phyloP scores from a whole-genome alignment of 1,139 yeast genomes.

The Blastobotrys aristatus region DNA sequence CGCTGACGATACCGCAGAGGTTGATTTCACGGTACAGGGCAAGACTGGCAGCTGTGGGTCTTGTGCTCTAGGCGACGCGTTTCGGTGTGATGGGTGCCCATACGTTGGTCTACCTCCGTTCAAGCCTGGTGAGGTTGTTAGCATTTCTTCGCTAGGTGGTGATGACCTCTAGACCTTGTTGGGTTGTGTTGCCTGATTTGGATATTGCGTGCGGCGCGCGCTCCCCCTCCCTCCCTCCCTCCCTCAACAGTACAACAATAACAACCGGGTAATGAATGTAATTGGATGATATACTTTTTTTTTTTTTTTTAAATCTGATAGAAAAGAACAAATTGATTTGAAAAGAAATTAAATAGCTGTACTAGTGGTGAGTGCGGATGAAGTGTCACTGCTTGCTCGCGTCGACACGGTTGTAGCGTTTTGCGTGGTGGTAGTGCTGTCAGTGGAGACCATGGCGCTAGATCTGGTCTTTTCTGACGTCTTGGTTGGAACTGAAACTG shows the following conservation, averaged over 20 bases:
- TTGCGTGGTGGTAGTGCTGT: not conserved
- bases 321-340: not conserved
- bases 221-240: too few species aligned
- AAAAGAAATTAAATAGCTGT: not conserved
- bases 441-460: too few species aligned
- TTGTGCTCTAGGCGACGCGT: constrained; percentile 95
- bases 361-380: not conserved
- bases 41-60: constrained; percentile 94
- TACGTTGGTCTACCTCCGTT: constrained; percentile 95
- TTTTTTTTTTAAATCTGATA: not conserved
- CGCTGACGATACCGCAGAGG: constrained; percentile 64
- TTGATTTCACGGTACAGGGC: constrained; percentile 93
- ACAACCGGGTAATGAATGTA: too few species aligned
- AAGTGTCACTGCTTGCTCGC: not conserved
- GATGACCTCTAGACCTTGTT: constrained; percentile 23
- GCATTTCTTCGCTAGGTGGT: constrained; percentile 30
- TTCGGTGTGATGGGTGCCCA: constrained; percentile 97
- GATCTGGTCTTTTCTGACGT: too few species aligned
- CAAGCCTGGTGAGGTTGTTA: constrained; percentile 80
- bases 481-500: too few species aligned
- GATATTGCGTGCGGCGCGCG: too few species aligned
- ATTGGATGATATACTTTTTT: not conserved
- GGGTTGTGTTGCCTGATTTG: not conserved
- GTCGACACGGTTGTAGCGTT: not conserved
- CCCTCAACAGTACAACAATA: too few species aligned